Evolutionary conservation across 108 stramenopile species (phyloP).

Genomic region (Chaetoceros tenuissimus): DNA sequence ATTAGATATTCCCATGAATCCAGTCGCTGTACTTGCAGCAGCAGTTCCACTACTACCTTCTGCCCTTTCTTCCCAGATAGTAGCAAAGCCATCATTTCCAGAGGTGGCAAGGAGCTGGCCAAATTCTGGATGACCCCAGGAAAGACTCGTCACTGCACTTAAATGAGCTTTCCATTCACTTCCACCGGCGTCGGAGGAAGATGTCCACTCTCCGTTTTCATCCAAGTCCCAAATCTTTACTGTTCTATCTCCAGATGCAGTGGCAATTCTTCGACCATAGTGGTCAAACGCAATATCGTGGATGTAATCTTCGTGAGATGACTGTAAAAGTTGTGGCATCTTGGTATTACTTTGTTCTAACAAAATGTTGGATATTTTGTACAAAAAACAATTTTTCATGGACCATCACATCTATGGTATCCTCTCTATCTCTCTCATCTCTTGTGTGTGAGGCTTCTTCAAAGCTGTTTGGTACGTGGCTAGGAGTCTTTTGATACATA

Average conservation of each 20-base stretch:
- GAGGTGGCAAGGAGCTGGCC: constrained; percentile 89
- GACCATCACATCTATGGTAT: not conserved
- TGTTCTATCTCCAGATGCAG: constrained; percentile 78
- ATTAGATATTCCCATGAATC: constrained; percentile 1
- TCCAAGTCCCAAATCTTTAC: constrained; percentile 86
- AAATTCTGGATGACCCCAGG: constrained; percentile 95
- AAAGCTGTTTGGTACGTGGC: no score
- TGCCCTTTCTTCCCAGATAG: constrained; percentile 87
- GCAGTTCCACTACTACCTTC: constrained; percentile 22
- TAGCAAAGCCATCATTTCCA: constrained; percentile 78
- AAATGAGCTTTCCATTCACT: constrained; percentile 81
- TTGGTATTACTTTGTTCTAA: not conserved
- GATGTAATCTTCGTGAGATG: constrained; percentile 72
- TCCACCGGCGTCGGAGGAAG: constrained; percentile 24
- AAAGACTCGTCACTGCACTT: constrained; percentile 70
- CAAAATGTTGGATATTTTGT: not conserved
- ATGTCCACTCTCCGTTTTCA: constrained; percentile 55
- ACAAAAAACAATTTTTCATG: not conserved
- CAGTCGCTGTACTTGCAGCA: constrained; percentile 10
- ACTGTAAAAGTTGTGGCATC: constrained; percentile 2
- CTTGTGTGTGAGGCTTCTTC: no score
- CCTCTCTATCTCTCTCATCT: not conserved
- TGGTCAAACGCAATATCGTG: constrained; percentile 83
- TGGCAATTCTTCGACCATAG: constrained; percentile 92
- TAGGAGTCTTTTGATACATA: no score